Evolutionary conservation across 1,139 yeast species (phyloP).

Genomic region (Kurtzmaniella quercitrusa): DNA sequence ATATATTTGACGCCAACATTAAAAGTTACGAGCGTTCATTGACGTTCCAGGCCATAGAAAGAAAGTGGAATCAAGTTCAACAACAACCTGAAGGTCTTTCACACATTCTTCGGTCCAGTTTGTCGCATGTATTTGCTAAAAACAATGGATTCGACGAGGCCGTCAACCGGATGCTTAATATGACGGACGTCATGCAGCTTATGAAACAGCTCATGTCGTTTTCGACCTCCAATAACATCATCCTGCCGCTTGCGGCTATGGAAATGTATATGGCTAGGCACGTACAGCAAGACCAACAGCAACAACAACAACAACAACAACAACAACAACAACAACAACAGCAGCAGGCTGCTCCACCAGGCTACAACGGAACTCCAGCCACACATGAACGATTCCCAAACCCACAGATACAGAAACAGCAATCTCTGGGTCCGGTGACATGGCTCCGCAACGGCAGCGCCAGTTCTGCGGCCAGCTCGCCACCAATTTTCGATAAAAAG

Average conservation of each 20-base stretch:
- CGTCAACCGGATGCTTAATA: constrained; percentile 66
- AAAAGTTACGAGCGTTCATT: constrained; percentile 25
- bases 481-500: constrained; percentile 21
- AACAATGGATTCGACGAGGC: constrained; percentile 61
- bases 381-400: constrained; percentile 4
- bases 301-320: constrained; percentile 5
- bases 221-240: constrained; percentile 37
- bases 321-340: constrained; percentile 5
- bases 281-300: constrained; percentile 15
- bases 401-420: constrained; percentile 3
- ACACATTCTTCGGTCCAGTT: constrained; percentile 19
- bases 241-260: constrained; percentile 58
- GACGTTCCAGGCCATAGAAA: constrained; percentile 22
- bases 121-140: constrained; percentile 20
- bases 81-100: constrained; percentile 18
- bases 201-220: constrained; percentile 62
- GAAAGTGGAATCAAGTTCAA: constrained; percentile 16
- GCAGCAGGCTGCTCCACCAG: constrained; percentile 5
- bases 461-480: constrained; percentile 21
- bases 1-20: constrained; percentile 64
- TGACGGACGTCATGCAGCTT: constrained; percentile 72
- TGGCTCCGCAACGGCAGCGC: constrained; percentile 10
- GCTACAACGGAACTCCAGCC: constrained; percentile 2
- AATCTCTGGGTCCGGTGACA: background rate
- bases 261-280: constrained; percentile 44